Percentiles rank a stretch among this genome's conserved stretches.
phyloP scores from a whole-genome alignment of 2,329 filamentous ascomycete species.

The Coleophoma crateriformis region DNA sequence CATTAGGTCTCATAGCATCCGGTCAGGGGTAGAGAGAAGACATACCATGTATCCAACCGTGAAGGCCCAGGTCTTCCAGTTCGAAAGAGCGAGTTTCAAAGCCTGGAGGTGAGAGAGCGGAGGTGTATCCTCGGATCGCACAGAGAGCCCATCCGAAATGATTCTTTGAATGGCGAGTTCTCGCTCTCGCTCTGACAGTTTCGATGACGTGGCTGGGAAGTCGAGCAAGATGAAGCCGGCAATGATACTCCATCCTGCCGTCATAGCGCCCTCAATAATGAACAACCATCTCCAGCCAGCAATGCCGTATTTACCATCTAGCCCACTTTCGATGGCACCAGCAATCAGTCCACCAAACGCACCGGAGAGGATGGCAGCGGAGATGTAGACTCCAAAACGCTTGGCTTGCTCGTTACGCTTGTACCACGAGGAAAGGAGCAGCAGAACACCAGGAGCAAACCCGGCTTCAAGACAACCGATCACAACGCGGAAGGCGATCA shows the following conservation, averaged over 20 bases:
- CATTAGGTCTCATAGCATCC: constrained; percentile 7
- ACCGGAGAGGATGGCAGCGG: constrained; percentile 43
- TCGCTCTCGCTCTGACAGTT: constrained; percentile 32
- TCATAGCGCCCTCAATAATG: constrained; percentile 31
- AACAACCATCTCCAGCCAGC: constrained; percentile 47
- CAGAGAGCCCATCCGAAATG: constrained; percentile 29
- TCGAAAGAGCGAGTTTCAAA: constrained; percentile 13
- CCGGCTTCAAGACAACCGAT: constrained; percentile 40
- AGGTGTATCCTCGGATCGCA: constrained; percentile 19
- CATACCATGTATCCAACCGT: constrained; percentile 37
- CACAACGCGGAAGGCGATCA: constrained; percentile 39
- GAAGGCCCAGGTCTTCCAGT: constrained; percentile 37
- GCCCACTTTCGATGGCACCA: constrained; percentile 37
- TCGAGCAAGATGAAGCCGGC: constrained; percentile 41
- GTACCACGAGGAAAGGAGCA: constrained; percentile 46
- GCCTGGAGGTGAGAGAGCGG: neutral
- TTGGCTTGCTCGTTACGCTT: constrained; percentile 45
- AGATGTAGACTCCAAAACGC: constrained; percentile 46
- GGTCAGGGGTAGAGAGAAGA: neutral
- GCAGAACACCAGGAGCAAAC: constrained; percentile 39
- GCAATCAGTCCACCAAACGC: constrained; percentile 42
- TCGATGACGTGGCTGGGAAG: constrained; percentile 39
- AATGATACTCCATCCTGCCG: constrained; percentile 33
- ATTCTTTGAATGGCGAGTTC: constrained; percentile 35
- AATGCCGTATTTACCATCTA: constrained; percentile 39